Evolutionary conservation across 345 rosid genomes (phyloP).

Genomic region (Dipteronia dyeriana): DNA sequence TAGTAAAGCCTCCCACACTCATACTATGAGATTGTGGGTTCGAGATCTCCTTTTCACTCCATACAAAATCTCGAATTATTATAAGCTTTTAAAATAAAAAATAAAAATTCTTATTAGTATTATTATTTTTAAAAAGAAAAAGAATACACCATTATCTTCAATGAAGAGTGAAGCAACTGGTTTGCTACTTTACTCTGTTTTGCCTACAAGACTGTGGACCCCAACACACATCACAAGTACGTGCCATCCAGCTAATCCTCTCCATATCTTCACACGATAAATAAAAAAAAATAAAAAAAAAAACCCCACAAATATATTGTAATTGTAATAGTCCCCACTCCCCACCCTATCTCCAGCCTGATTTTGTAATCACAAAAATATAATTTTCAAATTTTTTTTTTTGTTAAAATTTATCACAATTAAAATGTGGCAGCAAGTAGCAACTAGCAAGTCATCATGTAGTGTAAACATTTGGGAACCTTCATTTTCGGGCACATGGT

Average conservation of each 20-base stretch:
- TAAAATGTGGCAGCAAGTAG: slow-evolving; percentile 1
- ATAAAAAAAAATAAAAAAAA: neutral
- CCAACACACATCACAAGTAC: slow-evolving; percentile 12
- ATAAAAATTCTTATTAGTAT: too few species aligned
- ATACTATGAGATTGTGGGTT: too few species aligned
- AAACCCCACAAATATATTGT: neutral
- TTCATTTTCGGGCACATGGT: slow-evolving; percentile 7
- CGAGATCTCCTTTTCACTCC: too few species aligned
- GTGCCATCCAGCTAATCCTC: slow-evolving; percentile 44
- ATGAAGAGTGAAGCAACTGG: too few species aligned
- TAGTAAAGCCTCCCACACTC: too few species aligned
- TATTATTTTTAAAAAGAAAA: neutral
- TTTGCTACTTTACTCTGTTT: neutral
- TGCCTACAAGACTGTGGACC: neutral
- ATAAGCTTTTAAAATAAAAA: too few species aligned
- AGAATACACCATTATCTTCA: neutral
- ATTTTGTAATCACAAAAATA: neutral
- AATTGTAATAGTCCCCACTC: neutral
- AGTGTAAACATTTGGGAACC: neutral
- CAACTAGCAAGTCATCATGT: neutral
- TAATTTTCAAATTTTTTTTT: neutral
- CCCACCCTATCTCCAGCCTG: neutral
- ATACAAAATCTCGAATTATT: too few species aligned
- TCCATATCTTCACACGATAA: neutral
- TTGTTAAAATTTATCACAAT: neutral